A percentile compares a stretch with the other conserved stretches of the same genome.
Conservation (phyloP, 768 basidiomycete species). For the Xerocomellus amylosporus region DNA sequence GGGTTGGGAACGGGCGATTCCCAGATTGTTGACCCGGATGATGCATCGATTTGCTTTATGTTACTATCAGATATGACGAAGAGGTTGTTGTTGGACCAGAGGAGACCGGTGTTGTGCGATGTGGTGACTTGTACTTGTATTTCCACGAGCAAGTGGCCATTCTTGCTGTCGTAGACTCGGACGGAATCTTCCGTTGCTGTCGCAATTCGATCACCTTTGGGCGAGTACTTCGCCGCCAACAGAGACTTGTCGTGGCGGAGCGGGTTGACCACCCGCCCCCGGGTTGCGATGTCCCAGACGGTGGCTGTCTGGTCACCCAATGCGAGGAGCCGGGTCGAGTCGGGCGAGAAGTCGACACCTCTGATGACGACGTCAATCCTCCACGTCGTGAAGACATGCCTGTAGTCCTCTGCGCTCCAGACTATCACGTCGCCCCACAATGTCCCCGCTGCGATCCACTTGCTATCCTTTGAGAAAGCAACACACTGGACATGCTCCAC, state of each 20-base stretch:
- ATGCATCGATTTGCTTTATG: background rate
- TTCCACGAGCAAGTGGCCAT: background rate
- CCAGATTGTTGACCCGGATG: background rate
- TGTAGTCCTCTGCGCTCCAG: background rate
- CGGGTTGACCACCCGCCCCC: background rate
- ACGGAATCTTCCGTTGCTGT: background rate
- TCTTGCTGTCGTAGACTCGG: background rate
- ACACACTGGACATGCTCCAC: background rate
- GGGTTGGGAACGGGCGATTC: background rate
- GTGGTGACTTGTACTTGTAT: background rate
- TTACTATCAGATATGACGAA: background rate
- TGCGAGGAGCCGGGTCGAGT: background rate
- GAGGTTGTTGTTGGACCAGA: background rate
- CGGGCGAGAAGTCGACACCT: slow-evolving; percentile 4
- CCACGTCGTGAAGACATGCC: background rate
- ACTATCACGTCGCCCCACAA: background rate
- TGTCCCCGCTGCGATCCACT: background rate
- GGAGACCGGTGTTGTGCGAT: background rate
- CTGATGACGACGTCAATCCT: background rate
- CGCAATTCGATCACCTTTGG: background rate
- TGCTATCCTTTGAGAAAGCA: background rate
- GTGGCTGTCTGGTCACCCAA: background rate
- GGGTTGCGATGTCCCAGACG: background rate
- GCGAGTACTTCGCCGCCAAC: background rate
- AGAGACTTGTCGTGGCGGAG: background rate